Evolutionary conservation across 495 filamentous ascomycete genomes (phyloP).

Genomic region (Aspergillus steynii): DNA sequence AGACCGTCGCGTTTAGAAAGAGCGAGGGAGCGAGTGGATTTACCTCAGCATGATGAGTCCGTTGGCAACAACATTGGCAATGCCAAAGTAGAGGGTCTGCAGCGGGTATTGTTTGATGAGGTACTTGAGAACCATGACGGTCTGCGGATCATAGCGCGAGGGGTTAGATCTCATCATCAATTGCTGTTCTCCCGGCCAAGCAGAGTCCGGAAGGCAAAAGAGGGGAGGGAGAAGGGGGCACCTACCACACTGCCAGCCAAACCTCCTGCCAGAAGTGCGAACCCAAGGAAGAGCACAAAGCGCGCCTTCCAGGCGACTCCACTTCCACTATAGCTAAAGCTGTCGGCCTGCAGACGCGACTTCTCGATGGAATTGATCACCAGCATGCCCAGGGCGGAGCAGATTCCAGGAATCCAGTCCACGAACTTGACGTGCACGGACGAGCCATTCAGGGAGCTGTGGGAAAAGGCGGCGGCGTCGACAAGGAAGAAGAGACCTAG

Average conservation of each 20-base stretch:
- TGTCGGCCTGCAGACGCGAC: conserved; percentile 78
- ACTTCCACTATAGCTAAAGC: conserved; percentile 79
- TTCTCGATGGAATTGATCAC: conserved; percentile 99
- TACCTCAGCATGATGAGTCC: conserved; percentile 84
- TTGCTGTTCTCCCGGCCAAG: too few species aligned
- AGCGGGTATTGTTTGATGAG: conserved; percentile 75
- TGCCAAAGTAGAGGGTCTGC: conserved; percentile 88
- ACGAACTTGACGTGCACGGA: conserved; percentile 90
- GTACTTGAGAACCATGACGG: conserved; percentile 90
- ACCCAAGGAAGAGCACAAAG: conserved; percentile 92
- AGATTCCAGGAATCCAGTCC: conserved; percentile 98
- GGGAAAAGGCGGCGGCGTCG: conserved; percentile 86
- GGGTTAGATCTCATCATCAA: not conserved
- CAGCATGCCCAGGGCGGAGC: conserved; percentile 90
- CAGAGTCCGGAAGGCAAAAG: too few species aligned
- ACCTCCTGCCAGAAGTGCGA: conserved; percentile 90
- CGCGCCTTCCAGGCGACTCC: conserved; percentile 96
- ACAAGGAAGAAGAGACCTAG: conserved; percentile 96
- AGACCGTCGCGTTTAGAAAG: not conserved
- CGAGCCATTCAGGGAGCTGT: conserved; percentile 73
- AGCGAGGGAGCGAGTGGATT: conserved; percentile 24
- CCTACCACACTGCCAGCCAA: conserved; percentile 82
- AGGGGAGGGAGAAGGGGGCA: conserved; percentile 8
- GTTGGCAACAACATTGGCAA: conserved; percentile 90
- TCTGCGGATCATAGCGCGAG: conserved; percentile 35